Conservation (phyloP, 306 rosid species). For the Trifolium pratense region DNA sequence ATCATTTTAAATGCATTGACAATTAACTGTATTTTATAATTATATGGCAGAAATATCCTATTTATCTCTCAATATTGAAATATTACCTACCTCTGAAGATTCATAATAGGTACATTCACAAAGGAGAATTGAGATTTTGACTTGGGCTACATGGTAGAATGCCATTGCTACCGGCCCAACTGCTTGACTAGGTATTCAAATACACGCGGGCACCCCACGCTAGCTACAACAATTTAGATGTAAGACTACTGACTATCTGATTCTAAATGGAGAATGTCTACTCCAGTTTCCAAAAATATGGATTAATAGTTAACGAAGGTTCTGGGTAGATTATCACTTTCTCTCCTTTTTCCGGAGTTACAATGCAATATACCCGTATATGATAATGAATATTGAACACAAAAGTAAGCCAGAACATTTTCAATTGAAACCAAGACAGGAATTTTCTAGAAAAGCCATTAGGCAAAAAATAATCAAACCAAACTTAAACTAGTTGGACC, state of each 20-base stretch:
- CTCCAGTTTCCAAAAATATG: conserved; percentile 13
- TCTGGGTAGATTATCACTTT: neutral
- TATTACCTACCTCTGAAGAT: conserved; percentile 30
- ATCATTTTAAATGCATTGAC: neutral
- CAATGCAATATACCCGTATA: neutral
- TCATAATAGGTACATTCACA: conserved; percentile 34
- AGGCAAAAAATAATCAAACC: neutral
- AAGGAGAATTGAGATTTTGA: conserved; percentile 35
- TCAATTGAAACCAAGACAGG: neutral
- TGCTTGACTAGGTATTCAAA: conserved; percentile 40
- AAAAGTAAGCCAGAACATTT: neutral
- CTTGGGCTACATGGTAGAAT: conserved; percentile 39
- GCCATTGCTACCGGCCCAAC: conserved; percentile 45
- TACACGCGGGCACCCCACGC: conserved; percentile 39
- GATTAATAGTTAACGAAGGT: conserved; percentile 20
- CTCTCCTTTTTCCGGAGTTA: neutral
- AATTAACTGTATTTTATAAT: conserved; percentile 24
- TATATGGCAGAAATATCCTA: conserved; percentile 16
- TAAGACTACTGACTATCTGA: conserved; percentile 14
- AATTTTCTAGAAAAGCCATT: neutral
- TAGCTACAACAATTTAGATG: conserved; percentile 46
- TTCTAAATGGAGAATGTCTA: conserved; percentile 22
- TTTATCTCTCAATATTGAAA: conserved; percentile 7
- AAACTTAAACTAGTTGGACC: neutral
- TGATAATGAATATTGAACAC: neutral